Conservation (phyloP, 2,329 filamentous ascomycete genomes). For the Cordyceps militaris region DNA sequence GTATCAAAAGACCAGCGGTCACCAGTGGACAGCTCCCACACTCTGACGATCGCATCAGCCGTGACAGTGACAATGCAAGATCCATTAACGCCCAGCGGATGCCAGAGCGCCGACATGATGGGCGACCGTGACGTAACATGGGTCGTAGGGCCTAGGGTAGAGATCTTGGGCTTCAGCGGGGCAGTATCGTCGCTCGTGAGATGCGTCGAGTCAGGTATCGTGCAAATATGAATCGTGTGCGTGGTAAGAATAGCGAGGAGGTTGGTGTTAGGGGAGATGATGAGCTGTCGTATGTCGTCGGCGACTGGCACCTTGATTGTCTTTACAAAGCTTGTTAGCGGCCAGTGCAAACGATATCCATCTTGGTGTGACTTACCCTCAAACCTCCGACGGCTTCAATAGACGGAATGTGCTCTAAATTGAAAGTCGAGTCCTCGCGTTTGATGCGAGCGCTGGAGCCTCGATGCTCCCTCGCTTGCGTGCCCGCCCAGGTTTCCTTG, state of each 20-base stretch:
- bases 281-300: slow-evolving; percentile 75
- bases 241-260: slow-evolving; percentile 80
- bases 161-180: slow-evolving; percentile 74
- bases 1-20: slow-evolving; percentile 84
- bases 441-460: slow-evolving; percentile 37
- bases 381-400: slow-evolving; percentile 23
- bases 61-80: slow-evolving; percentile 84
- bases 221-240: slow-evolving; percentile 79
- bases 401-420: slow-evolving; percentile 26
- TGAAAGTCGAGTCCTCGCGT: slow-evolving; percentile 37
- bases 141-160: slow-evolving; percentile 84
- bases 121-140: slow-evolving; percentile 82
- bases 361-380: slow-evolving; percentile 25
- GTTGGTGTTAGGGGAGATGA: slow-evolving; percentile 74
- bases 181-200: slow-evolving; percentile 61
- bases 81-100: slow-evolving; percentile 78
- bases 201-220: slow-evolving; percentile 75
- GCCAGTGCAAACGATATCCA: slow-evolving; percentile 13
- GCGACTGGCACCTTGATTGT: slow-evolving; percentile 70
- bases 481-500: slow-evolving; percentile 51
- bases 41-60: slow-evolving; percentile 74
- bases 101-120: slow-evolving; percentile 80
- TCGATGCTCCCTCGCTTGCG: slow-evolving; percentile 25
- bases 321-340: slow-evolving; percentile 34
- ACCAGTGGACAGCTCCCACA: slow-evolving; percentile 83